Evolutionary conservation across 1,284 basidiomycete genomes (phyloP).

Genomic region (Psilocybe mexicana): DNA sequence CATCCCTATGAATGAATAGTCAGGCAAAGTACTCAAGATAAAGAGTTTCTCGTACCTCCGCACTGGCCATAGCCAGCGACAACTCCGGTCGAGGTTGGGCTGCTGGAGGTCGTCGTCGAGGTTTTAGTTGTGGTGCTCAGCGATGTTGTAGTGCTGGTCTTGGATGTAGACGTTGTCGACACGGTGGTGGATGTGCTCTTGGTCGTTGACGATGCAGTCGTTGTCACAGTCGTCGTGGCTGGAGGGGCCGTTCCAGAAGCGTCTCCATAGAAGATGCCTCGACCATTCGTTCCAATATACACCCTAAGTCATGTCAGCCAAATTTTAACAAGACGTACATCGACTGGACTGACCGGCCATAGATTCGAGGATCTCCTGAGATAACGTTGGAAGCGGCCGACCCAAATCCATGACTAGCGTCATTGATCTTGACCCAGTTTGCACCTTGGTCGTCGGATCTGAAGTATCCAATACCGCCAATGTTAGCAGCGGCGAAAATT

Average conservation of each 20-base stretch:
- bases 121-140: constrained; percentile 16
- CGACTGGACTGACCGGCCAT: constrained; percentile 45
- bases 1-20: constrained; percentile 22
- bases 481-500: constrained; percentile 55
- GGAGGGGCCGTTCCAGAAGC: constrained; percentile 40
- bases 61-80: constrained; percentile 46
- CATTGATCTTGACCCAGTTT: constrained; percentile 64
- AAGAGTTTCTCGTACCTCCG: constrained; percentile 33
- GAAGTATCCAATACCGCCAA: constrained; percentile 53
- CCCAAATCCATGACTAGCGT: constrained; percentile 61
- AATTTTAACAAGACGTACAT: background rate
- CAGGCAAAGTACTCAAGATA: background rate
- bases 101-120: constrained; percentile 20
- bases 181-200: constrained; percentile 18
- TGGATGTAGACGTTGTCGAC: constrained; percentile 14
- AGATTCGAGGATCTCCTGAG: constrained; percentile 54
- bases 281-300: constrained; percentile 65
- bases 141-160: constrained; percentile 14
- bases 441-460: constrained; percentile 58
- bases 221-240: constrained; percentile 31
- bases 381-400: constrained; percentile 48
- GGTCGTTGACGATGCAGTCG: constrained; percentile 16
- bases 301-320: constrained; percentile 38
- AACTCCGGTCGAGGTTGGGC: constrained; percentile 27
- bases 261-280: constrained; percentile 65